These are phyloP conservation scores for Fistulinella prunicolor DNA, from an alignment of 768 basidiomycete genomes.

Conservation along the genomic window DNA sequence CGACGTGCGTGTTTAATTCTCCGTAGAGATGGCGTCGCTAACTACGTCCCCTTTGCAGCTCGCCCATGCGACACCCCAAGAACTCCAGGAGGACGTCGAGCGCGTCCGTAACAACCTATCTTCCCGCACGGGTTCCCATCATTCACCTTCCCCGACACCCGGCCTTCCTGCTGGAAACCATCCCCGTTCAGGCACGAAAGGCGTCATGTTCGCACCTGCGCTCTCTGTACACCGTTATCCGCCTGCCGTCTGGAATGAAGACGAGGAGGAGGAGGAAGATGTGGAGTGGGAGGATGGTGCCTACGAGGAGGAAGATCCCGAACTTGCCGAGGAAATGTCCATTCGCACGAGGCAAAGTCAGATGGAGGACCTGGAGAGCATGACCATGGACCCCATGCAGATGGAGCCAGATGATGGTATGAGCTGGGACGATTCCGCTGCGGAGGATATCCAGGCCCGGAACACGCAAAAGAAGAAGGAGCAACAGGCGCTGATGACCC, in stretches of 20 bases:
- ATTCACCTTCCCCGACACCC: conserved; percentile 46
- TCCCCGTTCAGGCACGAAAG: conserved; percentile 33
- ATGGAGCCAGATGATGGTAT: conserved; percentile 83
- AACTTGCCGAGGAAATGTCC: conserved; percentile 56
- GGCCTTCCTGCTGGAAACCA: conserved; percentile 33
- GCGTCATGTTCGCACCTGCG: conserved; percentile 71
- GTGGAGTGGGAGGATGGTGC: conserved; percentile 60
- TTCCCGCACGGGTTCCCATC: conserved; percentile 47
- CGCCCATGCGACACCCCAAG: conserved; percentile 39
- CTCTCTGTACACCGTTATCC: conserved; percentile 72
- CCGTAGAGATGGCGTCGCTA: background rate
- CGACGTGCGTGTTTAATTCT: conserved; percentile 58
- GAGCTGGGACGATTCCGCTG: conserved; percentile 78
- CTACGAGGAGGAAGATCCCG: conserved; percentile 67
- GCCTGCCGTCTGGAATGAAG: conserved; percentile 81
- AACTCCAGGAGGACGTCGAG: conserved; percentile 57
- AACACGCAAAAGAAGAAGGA: conserved; percentile 28
- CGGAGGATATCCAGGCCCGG: conserved; percentile 46
- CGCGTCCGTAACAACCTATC: conserved; percentile 51
- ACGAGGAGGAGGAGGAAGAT: conserved; percentile 57
- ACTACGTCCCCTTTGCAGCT: conserved; percentile 17
- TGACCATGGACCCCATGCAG: conserved; percentile 28
- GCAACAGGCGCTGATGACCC: conserved; percentile 21
- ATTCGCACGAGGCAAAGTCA: conserved; percentile 38
- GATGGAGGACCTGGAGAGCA: conserved; percentile 28